phyloP scores from a whole-genome alignment of 208 protist genomes.

The Novymonas esmeraldas region DNA sequence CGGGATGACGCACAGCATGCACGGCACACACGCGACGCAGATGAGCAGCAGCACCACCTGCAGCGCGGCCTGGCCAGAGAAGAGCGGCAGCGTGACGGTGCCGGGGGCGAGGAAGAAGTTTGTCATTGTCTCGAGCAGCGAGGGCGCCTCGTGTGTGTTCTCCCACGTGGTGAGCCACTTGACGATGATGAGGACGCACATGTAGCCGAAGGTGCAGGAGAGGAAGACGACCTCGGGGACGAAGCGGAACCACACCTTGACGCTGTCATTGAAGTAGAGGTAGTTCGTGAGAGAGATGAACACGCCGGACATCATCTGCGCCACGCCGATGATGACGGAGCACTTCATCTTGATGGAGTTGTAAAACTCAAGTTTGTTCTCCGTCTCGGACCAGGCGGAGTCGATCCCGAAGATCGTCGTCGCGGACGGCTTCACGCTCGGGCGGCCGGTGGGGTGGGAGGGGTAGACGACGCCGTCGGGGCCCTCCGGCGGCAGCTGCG shows the following conservation, averaged over 20 bases:
- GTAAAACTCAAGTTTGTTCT: slow-evolving; percentile 97
- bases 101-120: slow-evolving; percentile 93
- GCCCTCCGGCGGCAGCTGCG: slow-evolving; percentile 57
- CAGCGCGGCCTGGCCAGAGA: slow-evolving; percentile 72
- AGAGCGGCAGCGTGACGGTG: slow-evolving; percentile 75
- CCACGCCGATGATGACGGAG: slow-evolving; percentile 96
- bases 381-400: slow-evolving; percentile 88
- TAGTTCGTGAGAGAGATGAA: slow-evolving; percentile 92
- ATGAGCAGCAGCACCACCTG: slow-evolving; percentile 89
- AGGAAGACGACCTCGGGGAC: slow-evolving; percentile 98
- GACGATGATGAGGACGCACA: slow-evolving; percentile 96
- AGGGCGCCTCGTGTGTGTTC: slow-evolving; percentile 87
- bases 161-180: slow-evolving; percentile 96
- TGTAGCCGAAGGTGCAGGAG: slow-evolving; percentile 95
- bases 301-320: slow-evolving; percentile 97
- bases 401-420: slow-evolving; percentile 81
- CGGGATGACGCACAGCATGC: slow-evolving; percentile 88
- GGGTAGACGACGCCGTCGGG: slow-evolving; percentile 62
- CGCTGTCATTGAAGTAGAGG: slow-evolving; percentile 86
- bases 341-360: slow-evolving; percentile 99
- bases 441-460: slow-evolving; percentile 37
- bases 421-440: slow-evolving; percentile 50
- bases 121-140: slow-evolving; percentile 92
- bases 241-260: slow-evolving; percentile 92
- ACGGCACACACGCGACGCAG: slow-evolving; percentile 71